Base-by-base conservation (phyloP, 495 filamentous ascomycete genomes). In the Tuber borchii region DNA sequence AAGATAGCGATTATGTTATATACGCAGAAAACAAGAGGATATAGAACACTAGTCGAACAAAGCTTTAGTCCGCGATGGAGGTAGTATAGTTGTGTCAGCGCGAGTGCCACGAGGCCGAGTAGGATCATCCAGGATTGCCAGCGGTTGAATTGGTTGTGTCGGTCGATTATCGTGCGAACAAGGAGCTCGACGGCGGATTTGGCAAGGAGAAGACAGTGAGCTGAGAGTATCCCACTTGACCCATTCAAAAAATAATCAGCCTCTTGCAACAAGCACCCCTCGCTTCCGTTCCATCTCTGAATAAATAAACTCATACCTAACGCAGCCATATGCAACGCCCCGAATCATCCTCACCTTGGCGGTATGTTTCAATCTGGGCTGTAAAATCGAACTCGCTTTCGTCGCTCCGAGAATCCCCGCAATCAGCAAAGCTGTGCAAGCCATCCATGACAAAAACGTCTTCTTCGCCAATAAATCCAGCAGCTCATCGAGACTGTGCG, bases 1-100 rank as follows among this genome's bases (percentile, higher is more conserved):
- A 98, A 86, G 78, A 98, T 99, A 75, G 95, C 96, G 78, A 97
- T 95, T 79, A 99, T 97, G 87, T 99, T 99, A 87, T 98, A 99
- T 77, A 97, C 90, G 89, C 95, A 99, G 85, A 99, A 99, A 48
- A 97, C 93, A 81, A 98, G 91, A 9, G 95, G 95, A 85, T 99
- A 99, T 79, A 99, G 88, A 71, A 99, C 90, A 84, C 93, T 97
- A 26, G 95, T 98, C 72, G 93, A 97, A 84, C 95, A 93, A 61
- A 98, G 87, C 82, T 97, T 97, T 75, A 99, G 87, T 72, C 95
- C 95, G 31, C 92, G 89, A 83, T 99, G 95, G 46, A 99, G 89
- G 82, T 94, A 98, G 85, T 96, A 99, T 22, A 99, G 87, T 84
- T 99, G 95, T 44, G 91, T 90, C 51, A 99, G 88, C 5, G 95